Base-by-base conservation (phyloP, 345 rosid genomes). In the Dipteronia sinensis region DNA sequence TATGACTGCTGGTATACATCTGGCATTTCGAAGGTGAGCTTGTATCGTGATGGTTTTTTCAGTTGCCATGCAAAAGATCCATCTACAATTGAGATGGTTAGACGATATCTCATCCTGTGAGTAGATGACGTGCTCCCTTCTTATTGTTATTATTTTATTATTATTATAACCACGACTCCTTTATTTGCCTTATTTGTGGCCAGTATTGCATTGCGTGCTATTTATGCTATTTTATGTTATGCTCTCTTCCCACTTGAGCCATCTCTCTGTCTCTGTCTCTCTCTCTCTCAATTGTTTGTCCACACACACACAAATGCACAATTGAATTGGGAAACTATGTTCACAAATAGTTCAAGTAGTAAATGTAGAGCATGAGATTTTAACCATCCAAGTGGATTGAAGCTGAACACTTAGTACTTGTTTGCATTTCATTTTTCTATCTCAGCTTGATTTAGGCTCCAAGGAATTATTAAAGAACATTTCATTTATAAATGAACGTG, bases 1-100 rank as follows among this genome's bases (percentile, higher is more conserved):
- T 95, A 93, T 70, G 92, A 90, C 78, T 93, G 97, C 89, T 95
- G 97, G 99, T 93, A 92, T 75, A 80, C 88, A 23, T 66, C 88
- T 56, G 92, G 92, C 29, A 67, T 83, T 74, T 87, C 94, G 49
- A 89, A 85, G 83, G 90, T 95, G 75, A 95, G 85, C 83, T 86
- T 95, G 73, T 88, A 91, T 86, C 85, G 49, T 22, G 89, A 93
- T 80, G 85, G 84, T 42, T 84, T 92, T 79, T 93, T 91, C 47
- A 83, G 88, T 79, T 95, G 99, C 85, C 93, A 87, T 65, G 85
- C 89, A 40, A 79, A 87, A 75, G 89, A 91, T 82, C 89, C 92
- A 19, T 87, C 96, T 71, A 69, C 75, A 74, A 20, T 76, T 22
- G 95, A 93, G 88, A 88, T 87, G 84, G 79, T 87, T 65, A 79